Evolutionary conservation across 2,329 filamentous ascomycete genomes (phyloP).

Genomic region (Cercospora zeina): DNA sequence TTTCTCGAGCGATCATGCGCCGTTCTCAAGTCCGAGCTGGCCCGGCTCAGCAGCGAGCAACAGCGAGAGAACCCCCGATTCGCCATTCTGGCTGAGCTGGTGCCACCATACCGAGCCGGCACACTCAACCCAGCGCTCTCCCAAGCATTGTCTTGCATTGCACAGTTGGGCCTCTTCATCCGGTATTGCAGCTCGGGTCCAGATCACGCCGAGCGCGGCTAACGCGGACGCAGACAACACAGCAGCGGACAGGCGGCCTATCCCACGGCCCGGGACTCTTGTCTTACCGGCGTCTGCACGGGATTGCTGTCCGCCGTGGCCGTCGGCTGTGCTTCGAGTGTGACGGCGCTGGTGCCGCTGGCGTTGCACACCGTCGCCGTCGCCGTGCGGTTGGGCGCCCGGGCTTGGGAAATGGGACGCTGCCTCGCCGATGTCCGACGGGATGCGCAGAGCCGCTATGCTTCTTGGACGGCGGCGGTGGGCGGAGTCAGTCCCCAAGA

Average conservation of each 20-base stretch:
- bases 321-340: constrained; percentile 25
- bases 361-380: constrained; percentile 41
- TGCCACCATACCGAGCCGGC: constrained; percentile 22
- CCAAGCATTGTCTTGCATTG: constrained; percentile 28
- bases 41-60: constrained; percentile 20
- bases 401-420: constrained; percentile 15
- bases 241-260: constrained; percentile 22
- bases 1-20: constrained; percentile 24
- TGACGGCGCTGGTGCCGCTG: constrained; percentile 23
- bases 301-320: constrained; percentile 31
- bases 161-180: constrained; percentile 30
- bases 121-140: constrained; percentile 28
- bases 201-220: not conserved
- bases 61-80: constrained; percentile 22
- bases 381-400: constrained; percentile 50
- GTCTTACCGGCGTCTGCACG: constrained; percentile 31
- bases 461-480: constrained; percentile 17
- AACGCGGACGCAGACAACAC: constrained; percentile 15
- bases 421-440: not conserved
- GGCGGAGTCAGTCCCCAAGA: constrained; percentile 6
- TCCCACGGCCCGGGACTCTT: constrained; percentile 21
- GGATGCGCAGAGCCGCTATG: constrained; percentile 3
- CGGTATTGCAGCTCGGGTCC: constrained; percentile 10
- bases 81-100: constrained; percentile 16
- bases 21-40: constrained; percentile 23